phyloP scores from a whole-genome alignment of 2,329 filamentous ascomycete genomes.

The Calonectria leucothoes region DNA sequence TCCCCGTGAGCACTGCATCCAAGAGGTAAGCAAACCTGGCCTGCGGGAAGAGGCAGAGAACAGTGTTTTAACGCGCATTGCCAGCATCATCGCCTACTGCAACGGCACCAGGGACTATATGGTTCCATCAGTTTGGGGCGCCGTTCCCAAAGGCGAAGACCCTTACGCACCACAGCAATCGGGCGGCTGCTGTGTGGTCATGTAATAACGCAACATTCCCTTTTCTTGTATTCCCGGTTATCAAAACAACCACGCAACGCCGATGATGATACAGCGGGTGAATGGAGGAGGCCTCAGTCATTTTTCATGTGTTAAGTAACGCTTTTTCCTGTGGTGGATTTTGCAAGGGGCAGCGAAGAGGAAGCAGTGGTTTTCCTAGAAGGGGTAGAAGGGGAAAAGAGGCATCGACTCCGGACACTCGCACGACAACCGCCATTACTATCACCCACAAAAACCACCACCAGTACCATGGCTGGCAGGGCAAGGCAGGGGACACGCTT shows the following conservation, averaged over 20 bases:
- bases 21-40: conserved; percentile 71
- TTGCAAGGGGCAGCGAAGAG: conserved; percentile 35
- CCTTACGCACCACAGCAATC: conserved; percentile 98
- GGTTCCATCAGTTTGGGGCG: conserved; percentile 97
- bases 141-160: conserved; percentile 93
- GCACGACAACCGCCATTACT: conserved; percentile 31
- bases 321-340: conserved; percentile 37
- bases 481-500: conserved; percentile 25
- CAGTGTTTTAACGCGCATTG: conserved; percentile 22
- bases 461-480: conserved; percentile 26
- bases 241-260: conserved; percentile 43
- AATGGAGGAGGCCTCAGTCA: conserved; percentile 41
- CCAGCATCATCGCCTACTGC: conserved; percentile 96
- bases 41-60: conserved; percentile 16
- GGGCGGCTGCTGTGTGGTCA: conserved; percentile 93
- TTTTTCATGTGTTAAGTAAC: conserved; percentile 43
- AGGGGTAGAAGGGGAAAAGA: conserved; percentile 15
- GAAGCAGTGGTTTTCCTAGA: conserved; percentile 24
- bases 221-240: conserved; percentile 41
- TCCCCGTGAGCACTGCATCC: conserved; percentile 94
- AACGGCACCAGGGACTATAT: conserved; percentile 99
- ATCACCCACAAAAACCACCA: conserved; percentile 27
- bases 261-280: conserved; percentile 47
- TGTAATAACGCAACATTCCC: conserved; percentile 66
- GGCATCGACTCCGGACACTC: conserved; percentile 36